Evolutionary conservation across 1,284 basidiomycete species (phyloP).

Genomic region (Rhodotorula sp.): DNA sequence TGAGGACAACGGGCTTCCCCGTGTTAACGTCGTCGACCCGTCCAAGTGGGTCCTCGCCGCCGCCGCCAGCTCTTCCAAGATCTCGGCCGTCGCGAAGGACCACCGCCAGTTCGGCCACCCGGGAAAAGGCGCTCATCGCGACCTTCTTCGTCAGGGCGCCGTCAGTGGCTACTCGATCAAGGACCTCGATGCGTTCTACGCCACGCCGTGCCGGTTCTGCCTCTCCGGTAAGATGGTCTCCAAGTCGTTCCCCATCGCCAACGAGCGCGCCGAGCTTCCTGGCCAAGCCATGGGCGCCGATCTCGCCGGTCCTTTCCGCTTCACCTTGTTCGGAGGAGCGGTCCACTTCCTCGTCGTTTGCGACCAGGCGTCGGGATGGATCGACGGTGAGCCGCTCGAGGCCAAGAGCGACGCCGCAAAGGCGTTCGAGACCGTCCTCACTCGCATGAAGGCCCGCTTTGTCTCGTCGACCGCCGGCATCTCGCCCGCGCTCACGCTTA

Average conservation of each 20-base stretch:
- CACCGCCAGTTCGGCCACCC: too few species aligned
- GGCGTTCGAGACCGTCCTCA: neutral
- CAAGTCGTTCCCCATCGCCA: neutral
- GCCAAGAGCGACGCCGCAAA: neutral
- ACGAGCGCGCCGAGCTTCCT: neutral
- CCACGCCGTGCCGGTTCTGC: neutral
- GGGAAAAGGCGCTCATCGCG: too few species aligned
- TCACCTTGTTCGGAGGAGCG: neutral
- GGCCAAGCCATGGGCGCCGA: neutral
- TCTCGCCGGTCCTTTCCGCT: slow-evolving; percentile 6
- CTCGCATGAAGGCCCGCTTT: neutral
- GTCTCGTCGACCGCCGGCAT: neutral
- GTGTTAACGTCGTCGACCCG: too few species aligned
- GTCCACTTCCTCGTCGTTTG: slow-evolving; percentile 4
- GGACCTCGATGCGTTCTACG: slow-evolving; percentile 5
- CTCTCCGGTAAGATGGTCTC: neutral
- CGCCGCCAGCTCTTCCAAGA: too few species aligned
- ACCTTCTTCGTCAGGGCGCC: too few species aligned
- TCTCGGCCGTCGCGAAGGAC: too few species aligned
- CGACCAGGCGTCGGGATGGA: slow-evolving; percentile 4
- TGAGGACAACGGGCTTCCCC: too few species aligned
- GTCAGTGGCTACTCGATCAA: slow-evolving; percentile 4
- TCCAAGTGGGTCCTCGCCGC: too few species aligned
- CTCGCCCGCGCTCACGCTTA: neutral
- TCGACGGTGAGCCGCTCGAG: slow-evolving; percentile 8